A percentile compares a stretch with the other conserved stretches of the same genome.
Evolutionary conservation across 2,329 filamentous ascomycete species (phyloP).

Genomic region (Fusarium praegraminearum): DNA sequence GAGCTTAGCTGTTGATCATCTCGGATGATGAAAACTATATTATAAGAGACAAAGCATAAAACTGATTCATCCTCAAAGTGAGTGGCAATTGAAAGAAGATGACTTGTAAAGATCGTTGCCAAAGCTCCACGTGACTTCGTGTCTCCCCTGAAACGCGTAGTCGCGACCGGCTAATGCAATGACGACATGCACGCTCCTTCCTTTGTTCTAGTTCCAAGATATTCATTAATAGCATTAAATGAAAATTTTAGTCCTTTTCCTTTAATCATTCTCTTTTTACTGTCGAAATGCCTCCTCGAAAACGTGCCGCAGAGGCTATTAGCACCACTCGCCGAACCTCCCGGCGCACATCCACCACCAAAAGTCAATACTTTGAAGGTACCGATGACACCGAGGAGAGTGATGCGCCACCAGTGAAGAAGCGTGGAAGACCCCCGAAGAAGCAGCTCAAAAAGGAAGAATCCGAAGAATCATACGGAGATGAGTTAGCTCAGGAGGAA

Average conservation of each 20-base stretch:
- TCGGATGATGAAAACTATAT: too few species aligned
- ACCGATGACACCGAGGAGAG: slow-evolving; percentile 36
- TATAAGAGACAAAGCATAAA: background rate
- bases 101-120: background rate
- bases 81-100: background rate
- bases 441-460: slow-evolving; percentile 39
- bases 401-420: slow-evolving; percentile 49
- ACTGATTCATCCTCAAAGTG: background rate
- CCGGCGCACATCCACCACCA: slow-evolving; percentile 60
- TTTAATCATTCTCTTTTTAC: background rate
- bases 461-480: slow-evolving; percentile 47
- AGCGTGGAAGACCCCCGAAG: slow-evolving; percentile 46
- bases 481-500: slow-evolving; percentile 45
- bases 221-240: background rate
- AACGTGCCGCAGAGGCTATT: slow-evolving; percentile 52
- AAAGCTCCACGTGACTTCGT: slow-evolving; percentile 46
- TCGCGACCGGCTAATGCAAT: slow-evolving; percentile 41
- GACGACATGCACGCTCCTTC: slow-evolving; percentile 40
- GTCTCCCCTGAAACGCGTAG: slow-evolving; percentile 38
- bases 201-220: slow-evolving; percentile 4
- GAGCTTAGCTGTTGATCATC: background rate
- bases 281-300: slow-evolving; percentile 55
- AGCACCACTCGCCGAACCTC: slow-evolving; percentile 60
- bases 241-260: background rate
- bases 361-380: slow-evolving; percentile 65